These are phyloP conservation scores for Sporobolomyces pararoseus DNA, from an alignment of 768 basidiomycete species.

Conservation along the genomic window DNA sequence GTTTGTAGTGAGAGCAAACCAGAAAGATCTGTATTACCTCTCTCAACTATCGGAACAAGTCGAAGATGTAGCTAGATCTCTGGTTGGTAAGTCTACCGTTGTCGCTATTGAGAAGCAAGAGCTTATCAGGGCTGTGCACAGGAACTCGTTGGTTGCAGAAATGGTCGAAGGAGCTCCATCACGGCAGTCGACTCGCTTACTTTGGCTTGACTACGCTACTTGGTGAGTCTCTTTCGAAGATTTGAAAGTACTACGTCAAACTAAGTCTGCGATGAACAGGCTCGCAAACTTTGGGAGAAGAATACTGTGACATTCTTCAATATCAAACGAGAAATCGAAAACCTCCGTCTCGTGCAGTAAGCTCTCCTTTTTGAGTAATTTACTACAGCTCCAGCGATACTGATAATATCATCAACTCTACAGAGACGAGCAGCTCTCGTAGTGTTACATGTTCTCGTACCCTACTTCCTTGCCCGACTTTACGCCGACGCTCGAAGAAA, in stretches of 20 bases:
- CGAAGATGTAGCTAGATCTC: slow-evolving; percentile 37
- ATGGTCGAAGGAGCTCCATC: slow-evolving; percentile 41
- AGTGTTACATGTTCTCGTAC: slow-evolving; percentile 40
- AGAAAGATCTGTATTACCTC: slow-evolving; percentile 47
- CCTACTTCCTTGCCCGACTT: slow-evolving; percentile 38
- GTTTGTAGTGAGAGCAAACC: slow-evolving; percentile 44
- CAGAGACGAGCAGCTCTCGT: slow-evolving; percentile 42
- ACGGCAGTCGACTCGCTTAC: slow-evolving; percentile 42
- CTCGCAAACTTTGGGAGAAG: slow-evolving; percentile 46
- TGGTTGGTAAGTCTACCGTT: slow-evolving; percentile 32
- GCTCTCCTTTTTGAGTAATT: too few species aligned
- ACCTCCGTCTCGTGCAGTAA: slow-evolving; percentile 29
- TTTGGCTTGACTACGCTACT: slow-evolving; percentile 45
- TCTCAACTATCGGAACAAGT: slow-evolving; percentile 41
- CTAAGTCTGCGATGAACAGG: slow-evolving; percentile 16
- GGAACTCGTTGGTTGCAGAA: slow-evolving; percentile 44
- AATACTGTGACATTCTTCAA: slow-evolving; percentile 46
- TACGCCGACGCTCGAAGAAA: slow-evolving; percentile 28
- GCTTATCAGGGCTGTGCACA: neutral
- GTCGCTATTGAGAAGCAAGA: neutral
- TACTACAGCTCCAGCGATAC: too few species aligned
- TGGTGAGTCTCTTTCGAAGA: slow-evolving; percentile 26
- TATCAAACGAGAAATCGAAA: slow-evolving; percentile 29
- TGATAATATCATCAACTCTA: neutral
- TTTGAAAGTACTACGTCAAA: neutral